Conservation (phyloP, 1,284 basidiomycete species). For the Chalciporus sp. region DNA sequence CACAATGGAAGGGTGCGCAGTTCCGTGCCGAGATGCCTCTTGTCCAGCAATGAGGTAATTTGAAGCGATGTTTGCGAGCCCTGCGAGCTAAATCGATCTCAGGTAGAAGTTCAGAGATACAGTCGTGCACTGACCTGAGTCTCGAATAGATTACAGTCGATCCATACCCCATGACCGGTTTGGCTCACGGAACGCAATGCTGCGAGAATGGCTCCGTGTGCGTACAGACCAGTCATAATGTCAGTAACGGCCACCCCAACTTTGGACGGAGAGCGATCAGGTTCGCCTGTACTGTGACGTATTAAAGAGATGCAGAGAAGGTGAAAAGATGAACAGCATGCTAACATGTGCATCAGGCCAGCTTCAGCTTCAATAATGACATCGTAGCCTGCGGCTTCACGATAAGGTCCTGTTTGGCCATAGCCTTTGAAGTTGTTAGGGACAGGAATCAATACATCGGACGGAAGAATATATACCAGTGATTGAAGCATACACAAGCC, state of each 20-base stretch:
- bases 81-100: conserved; percentile 67
- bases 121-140: conserved; percentile 59
- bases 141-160: conserved; percentile 90
- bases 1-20: conserved; percentile 88
- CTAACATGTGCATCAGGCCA: conserved; percentile 91
- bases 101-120: conserved; percentile 8
- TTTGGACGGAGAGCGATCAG: conserved; percentile 86
- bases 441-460: neutral
- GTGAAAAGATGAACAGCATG: conserved; percentile 18
- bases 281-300: conserved; percentile 78
- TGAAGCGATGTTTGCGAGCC: conserved; percentile 90
- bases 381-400: conserved; percentile 85
- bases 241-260: conserved; percentile 92
- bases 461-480: conserved; percentile 52
- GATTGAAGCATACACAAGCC: conserved; percentile 88
- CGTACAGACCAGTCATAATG: conserved; percentile 90
- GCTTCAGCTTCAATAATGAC: conserved; percentile 92
- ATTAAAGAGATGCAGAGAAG: conserved; percentile 6
- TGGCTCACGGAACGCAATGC: conserved; percentile 80
- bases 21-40: conserved; percentile 89
- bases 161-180: conserved; percentile 88
- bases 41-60: conserved; percentile 90
- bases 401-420: conserved; percentile 91
- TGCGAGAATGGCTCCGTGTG: conserved; percentile 92
- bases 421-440: conserved; percentile 60